phyloP scores from a whole-genome alignment of 176 grass and related monocot species.

The Saccharum spontaneum region DNA sequence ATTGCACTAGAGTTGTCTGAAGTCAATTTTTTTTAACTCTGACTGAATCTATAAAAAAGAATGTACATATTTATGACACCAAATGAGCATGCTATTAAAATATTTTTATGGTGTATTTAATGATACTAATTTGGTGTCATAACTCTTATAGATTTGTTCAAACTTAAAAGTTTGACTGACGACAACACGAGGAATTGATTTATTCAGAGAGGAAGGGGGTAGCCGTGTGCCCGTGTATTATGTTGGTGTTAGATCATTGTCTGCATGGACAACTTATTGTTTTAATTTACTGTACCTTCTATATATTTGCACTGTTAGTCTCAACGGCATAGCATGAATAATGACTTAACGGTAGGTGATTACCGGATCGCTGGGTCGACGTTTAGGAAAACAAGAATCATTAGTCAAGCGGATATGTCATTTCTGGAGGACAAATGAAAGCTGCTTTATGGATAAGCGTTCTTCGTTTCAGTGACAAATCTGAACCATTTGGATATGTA shows the following conservation, averaged over 20 bases:
- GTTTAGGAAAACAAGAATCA: not conserved
- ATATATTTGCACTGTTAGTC: not conserved
- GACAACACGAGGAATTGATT: not conserved
- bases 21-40: not conserved
- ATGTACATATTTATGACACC: not conserved
- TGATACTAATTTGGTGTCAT: too few relatives aligned
- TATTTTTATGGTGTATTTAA: too few relatives aligned
- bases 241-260: not conserved
- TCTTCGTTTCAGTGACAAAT: conserved; percentile 11
- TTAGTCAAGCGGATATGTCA: not conserved
- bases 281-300: not conserved
- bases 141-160: too few relatives aligned
- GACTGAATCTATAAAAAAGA: not conserved
- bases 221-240: too few relatives aligned
- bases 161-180: too few relatives aligned
- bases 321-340: not conserved
- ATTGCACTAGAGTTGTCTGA: not conserved
- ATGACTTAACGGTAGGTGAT: not conserved
- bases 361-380: not conserved
- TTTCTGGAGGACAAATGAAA: not conserved
- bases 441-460: not conserved
- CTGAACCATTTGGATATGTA: not conserved
- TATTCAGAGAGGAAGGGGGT: not conserved
- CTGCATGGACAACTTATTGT: not conserved
- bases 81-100: not conserved